These are phyloP conservation scores for Malbranchea zuffiana DNA, from an alignment of 2,329 filamentous ascomycete genomes.

Conservation along the genomic window DNA sequence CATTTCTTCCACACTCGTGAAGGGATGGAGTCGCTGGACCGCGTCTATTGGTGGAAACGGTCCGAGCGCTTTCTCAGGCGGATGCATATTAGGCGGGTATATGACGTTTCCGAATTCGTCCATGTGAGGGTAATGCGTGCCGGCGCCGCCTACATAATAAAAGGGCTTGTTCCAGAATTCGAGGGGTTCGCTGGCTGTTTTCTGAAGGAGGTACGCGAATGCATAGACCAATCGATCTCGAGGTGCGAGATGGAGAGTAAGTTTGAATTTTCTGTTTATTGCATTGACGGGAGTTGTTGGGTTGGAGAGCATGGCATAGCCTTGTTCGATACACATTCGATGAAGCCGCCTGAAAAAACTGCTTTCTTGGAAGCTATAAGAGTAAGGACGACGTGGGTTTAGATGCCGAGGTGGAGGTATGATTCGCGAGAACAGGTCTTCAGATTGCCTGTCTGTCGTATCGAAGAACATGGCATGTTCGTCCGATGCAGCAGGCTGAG, in stretches of 20 bases:
- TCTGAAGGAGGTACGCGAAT: conserved; percentile 7
- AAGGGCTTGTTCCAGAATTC: conserved; percentile 18
- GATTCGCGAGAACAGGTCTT: neutral
- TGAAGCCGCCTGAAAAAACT: conserved; percentile 64
- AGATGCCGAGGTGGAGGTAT: neutral
- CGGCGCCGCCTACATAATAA: conserved; percentile 50
- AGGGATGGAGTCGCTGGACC: conserved; percentile 10
- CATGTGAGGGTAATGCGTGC: conserved; percentile 49
- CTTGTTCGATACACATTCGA: conserved; percentile 54
- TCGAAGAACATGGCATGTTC: neutral
- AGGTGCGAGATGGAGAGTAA: conserved; percentile 20
- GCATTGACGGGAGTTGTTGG: conserved; percentile 14
- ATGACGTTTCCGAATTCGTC: conserved; percentile 29
- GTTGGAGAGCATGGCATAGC: conserved; percentile 45
- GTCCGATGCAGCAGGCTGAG: neutral
- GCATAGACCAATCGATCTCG: conserved; percentile 7
- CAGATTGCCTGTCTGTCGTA: neutral
- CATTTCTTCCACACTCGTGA: conserved; percentile 20
- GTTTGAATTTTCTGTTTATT: conserved; percentile 19
- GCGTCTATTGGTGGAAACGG: conserved; percentile 13
- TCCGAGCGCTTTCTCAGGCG: conserved; percentile 19
- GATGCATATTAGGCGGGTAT: conserved; percentile 24
- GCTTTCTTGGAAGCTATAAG: conserved; percentile 55
- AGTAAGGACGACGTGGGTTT: conserved; percentile 18
- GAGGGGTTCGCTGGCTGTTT: conserved; percentile 13